A percentile compares a stretch with the other conserved stretches of the same genome.
Evolutionary conservation across 306 rosid genomes (phyloP).

Genomic region (Vicia faba): DNA sequence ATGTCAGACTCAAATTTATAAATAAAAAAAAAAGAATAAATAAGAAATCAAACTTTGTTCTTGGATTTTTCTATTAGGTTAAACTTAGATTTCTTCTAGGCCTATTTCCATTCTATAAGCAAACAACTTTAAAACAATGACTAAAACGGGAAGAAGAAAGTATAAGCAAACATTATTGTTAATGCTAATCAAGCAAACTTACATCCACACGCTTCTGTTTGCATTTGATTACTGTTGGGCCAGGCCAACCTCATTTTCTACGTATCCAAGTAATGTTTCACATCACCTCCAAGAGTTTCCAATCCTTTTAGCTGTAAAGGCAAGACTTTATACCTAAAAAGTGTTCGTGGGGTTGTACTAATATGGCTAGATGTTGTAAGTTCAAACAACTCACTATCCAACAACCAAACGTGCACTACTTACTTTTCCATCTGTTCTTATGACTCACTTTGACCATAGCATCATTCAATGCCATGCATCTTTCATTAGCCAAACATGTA

Average conservation of each 20-base stretch:
- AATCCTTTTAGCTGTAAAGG: constrained; percentile 53
- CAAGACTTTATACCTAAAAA: constrained; percentile 50
- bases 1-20: no score
- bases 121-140: no score
- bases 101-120: no score
- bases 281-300: constrained; percentile 28
- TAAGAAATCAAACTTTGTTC: no score
- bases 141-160: no score
- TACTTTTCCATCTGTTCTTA: constrained; percentile 49
- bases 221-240: constrained; percentile 6
- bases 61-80: no score
- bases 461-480: constrained; percentile 39
- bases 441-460: constrained; percentile 38
- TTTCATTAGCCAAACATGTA: constrained; percentile 33
- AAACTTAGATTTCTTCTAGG: no score
- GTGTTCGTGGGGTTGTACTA: constrained; percentile 29
- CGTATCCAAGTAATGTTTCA: constrained; percentile 27
- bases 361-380: constrained; percentile 32
- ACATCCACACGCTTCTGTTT: background rate
- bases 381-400: constrained; percentile 48
- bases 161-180: background rate
- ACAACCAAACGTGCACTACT: constrained; percentile 61
- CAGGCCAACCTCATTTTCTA: constrained; percentile 23
- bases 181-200: background rate
- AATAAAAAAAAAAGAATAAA: no score